Evolutionary conservation across 2,329 filamentous ascomycete species (phyloP), one percentile per base, ranked within the genome.

Genomic region (Pezicula radicicola): DNA sequence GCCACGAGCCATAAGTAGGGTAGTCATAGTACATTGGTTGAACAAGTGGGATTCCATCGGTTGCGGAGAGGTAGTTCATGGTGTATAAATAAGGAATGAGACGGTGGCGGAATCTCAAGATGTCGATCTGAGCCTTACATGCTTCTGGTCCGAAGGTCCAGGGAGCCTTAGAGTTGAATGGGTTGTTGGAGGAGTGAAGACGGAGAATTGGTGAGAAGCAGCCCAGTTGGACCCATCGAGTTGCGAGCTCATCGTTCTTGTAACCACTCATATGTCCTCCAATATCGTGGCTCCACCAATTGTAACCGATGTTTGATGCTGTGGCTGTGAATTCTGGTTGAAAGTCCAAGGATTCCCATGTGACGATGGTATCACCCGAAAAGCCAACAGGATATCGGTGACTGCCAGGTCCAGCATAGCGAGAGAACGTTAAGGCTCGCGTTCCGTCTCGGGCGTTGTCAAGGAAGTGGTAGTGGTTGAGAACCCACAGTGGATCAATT

Each of bases 241-340:
- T 74, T 1, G 75, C 72, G 7, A 85, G 69, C 59, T 87, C 80
- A 47, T 84, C 82, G 46, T 83, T 79, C 6, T 77, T 75, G 37
- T 67, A 67, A 4, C 83, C 83, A 2, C 66, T 63, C 58, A 80
- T 78, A 61, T 87, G 83, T 0, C 83, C 83, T n/a, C 83, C 83
- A 27, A 87, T 84, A 56, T 87, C 83, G 63, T 87, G 83, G 46
- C 78, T 83, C 83, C 83, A 87, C 82, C 83, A 86, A 2, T 82
- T 83, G 55, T 83, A 87, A 0, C 83, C 83, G 53, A 87, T 84
- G 63, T 87, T 87, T 9, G 80, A 83, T 0, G 83, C 80, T 0
- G 80, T 85, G 3, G 81, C 79, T 0, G 84, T 87, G 60, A 87
- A 87, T 60, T 87, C 82, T 6, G 83, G 82, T 62, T 87, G 84